Evolutionary conservation across 441 rosid genomes (phyloP).

Genomic region (Raphanus hybrid): DNA sequence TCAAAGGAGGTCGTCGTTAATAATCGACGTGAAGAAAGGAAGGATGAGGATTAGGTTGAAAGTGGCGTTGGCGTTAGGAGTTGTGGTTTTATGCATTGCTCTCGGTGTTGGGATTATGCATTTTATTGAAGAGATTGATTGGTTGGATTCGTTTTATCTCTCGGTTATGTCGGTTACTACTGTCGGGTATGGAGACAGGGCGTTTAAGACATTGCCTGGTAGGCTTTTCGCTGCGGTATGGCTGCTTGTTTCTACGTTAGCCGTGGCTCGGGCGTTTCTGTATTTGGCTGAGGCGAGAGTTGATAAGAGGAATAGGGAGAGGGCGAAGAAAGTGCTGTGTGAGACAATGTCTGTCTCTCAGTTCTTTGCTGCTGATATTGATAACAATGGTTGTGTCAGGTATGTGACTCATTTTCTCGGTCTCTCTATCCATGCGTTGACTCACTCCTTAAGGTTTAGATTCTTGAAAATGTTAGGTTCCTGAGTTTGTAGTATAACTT

Average conservation of each 20-base stretch:
- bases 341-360: constrained; percentile 85
- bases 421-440: not conserved
- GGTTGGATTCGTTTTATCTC: constrained; percentile 88
- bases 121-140: constrained; percentile 75
- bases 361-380: constrained; percentile 90
- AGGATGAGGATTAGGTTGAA: constrained; percentile 97
- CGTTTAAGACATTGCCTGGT: constrained; percentile 71
- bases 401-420: constrained; percentile 23
- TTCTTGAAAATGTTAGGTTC: no score
- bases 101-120: constrained; percentile 82
- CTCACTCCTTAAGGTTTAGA: not conserved
- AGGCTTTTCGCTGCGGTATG: constrained; percentile 82
- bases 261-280: constrained; percentile 84
- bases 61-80: constrained; percentile 88
- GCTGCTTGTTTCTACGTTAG: constrained; percentile 90
- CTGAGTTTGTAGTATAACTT: not conserved
- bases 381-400: constrained; percentile 88
- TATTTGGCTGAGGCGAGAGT: constrained; percentile 89
- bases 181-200: constrained; percentile 87
- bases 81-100: constrained; percentile 83
- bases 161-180: constrained; percentile 98
- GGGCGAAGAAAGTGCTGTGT: constrained; percentile 87
- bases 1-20: constrained; percentile 46
- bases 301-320: constrained; percentile 76
- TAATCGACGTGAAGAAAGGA: constrained; percentile 89